These are phyloP conservation scores for Paragyromitra xinjiangensis DNA, from an alignment of 495 filamentous ascomycete species.

Conservation along the genomic window DNA sequence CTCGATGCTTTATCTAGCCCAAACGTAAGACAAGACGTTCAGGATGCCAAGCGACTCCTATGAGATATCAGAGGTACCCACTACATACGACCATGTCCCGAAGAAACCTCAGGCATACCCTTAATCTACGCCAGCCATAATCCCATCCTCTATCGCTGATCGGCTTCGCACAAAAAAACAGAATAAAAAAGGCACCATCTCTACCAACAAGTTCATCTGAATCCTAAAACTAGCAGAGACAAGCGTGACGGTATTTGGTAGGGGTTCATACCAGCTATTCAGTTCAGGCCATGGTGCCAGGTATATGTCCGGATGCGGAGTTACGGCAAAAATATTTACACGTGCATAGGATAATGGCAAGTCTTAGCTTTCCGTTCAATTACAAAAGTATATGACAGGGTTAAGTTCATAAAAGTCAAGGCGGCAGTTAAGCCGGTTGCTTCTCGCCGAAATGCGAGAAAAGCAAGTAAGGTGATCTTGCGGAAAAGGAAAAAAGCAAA, in stretches of 20 bases:
- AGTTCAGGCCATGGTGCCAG: not conserved
- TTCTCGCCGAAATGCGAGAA: slow-evolving; percentile 5
- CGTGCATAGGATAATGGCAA: slow-evolving; percentile 10
- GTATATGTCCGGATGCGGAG: slow-evolving; percentile 9
- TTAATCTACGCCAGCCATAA: slow-evolving; percentile 5
- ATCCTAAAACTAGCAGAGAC: not conserved
- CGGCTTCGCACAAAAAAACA: slow-evolving; percentile 13
- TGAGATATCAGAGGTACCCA: not conserved
- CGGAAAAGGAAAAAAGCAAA: slow-evolving; percentile 4
- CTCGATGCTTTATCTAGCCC: not conserved
- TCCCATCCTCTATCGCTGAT: slow-evolving; percentile 9
- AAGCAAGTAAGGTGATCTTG: slow-evolving; percentile 40
- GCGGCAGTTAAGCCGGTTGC: slow-evolving; percentile 35
- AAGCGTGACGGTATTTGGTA: slow-evolving; percentile 17
- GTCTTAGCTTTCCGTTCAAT: slow-evolving; percentile 8
- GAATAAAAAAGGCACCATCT: not conserved
- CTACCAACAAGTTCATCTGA: slow-evolving; percentile 22
- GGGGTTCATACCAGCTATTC: slow-evolving; percentile 23
- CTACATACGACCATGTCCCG: not conserved
- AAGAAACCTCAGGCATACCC: not conserved
- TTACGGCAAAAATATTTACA: not conserved
- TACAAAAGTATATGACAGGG: slow-evolving; percentile 36
- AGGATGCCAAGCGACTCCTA: not conserved
- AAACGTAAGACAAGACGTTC: slow-evolving; percentile 14
- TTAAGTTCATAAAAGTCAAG: slow-evolving; percentile 6